Evolutionary conservation across 306 rosid species (phyloP).

Genomic region (Malus sylvestris): DNA sequence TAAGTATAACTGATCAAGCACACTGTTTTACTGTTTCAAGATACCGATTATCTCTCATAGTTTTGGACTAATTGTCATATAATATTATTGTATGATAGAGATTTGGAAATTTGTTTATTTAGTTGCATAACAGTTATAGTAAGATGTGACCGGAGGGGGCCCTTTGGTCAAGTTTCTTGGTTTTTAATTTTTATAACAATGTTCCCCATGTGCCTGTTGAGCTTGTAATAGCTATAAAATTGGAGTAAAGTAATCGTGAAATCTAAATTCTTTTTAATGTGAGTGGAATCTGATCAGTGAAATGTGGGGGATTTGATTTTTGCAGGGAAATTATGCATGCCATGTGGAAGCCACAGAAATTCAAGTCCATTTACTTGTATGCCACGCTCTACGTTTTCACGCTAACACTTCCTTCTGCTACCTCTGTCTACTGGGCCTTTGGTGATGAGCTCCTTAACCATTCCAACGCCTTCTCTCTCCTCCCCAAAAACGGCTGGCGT

Average conservation of each 20-base stretch:
- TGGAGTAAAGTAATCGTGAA: not conserved
- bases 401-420: slow-evolving; percentile 74
- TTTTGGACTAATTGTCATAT: not conserved
- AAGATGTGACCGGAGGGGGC: not conserved
- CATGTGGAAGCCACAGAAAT: slow-evolving; percentile 99
- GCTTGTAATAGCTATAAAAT: not conserved
- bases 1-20: no score
- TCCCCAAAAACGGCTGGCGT: slow-evolving; percentile 68
- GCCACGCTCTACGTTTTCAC: slow-evolving; percentile 96
- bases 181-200: not conserved
- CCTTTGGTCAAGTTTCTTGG: slow-evolving; percentile 8
- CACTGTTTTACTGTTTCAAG: not conserved
- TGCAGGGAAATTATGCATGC: slow-evolving; percentile 98
- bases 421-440: slow-evolving; percentile 90
- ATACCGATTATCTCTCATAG: not conserved
- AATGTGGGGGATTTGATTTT: slow-evolving; percentile 5
- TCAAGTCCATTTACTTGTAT: slow-evolving; percentile 74
- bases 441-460: slow-evolving; percentile 83
- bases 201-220: slow-evolving; percentile 9
- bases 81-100: not conserved
- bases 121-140: not conserved
- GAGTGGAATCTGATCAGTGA: not conserved
- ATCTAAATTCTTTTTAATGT: not conserved
- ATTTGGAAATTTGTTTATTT: not conserved
- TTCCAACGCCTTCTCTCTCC: slow-evolving; percentile 86